phyloP scores from a whole-genome alignment of 2,329 filamentous ascomycete genomes.

The Aspergillus quadrilineatus region DNA sequence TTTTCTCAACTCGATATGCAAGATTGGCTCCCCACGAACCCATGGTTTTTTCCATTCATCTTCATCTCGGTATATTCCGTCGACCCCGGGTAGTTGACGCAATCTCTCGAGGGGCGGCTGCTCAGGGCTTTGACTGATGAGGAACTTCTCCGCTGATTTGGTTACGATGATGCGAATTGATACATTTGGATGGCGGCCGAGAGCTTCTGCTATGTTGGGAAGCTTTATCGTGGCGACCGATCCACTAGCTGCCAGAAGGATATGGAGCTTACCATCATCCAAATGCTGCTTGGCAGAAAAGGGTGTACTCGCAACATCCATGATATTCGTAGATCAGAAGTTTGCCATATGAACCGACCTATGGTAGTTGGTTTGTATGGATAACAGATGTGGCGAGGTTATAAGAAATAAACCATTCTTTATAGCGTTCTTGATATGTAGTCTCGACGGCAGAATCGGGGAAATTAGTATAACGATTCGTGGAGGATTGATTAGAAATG shows the following conservation, averaged over 20 bases:
- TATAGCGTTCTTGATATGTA: too few species aligned
- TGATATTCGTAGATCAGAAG: not conserved
- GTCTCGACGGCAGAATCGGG: too few species aligned
- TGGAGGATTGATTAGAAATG: not conserved
- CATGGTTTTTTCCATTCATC: constrained; percentile 82
- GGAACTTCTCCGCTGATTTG: constrained; percentile 69
- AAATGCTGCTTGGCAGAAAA: constrained; percentile 22
- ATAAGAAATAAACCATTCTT: too few species aligned
- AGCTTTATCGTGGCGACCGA: constrained; percentile 90
- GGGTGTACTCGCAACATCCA: constrained; percentile 1
- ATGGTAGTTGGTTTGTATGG: too few species aligned
- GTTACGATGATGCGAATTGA: constrained; percentile 87
- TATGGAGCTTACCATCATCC: constrained; percentile 29
- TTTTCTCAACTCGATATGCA: constrained; percentile 85
- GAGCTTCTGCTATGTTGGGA: constrained; percentile 58
- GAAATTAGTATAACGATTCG: too few species aligned
- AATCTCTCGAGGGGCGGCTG: constrained; percentile 69
- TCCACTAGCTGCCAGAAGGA: constrained; percentile 63
- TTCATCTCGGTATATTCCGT: constrained; percentile 76
- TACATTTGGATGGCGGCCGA: constrained; percentile 51
- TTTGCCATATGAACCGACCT: too few species aligned
- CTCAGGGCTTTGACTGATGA: constrained; percentile 71
- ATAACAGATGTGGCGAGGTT: too few species aligned
- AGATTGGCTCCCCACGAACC: constrained; percentile 72
- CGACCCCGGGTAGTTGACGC: constrained; percentile 65